A percentile compares a stretch with the other conserved stretches of the same genome.
Evolutionary conservation across 2,329 filamentous ascomycete genomes (phyloP).

Genomic region (Fonsecaea erecta): DNA sequence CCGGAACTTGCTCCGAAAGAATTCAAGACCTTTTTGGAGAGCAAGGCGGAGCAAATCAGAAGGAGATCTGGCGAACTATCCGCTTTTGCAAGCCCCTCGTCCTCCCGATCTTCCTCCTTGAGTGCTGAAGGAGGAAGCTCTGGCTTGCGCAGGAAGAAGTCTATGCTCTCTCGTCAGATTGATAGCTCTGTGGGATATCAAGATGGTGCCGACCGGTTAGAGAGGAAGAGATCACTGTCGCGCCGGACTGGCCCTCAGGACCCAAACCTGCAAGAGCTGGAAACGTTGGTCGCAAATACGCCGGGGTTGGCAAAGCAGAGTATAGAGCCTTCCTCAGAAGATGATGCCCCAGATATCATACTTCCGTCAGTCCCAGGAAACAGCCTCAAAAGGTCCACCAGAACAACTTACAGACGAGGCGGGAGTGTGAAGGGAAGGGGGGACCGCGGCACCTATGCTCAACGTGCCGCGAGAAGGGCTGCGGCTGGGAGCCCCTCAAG

Average conservation of each 20-base stretch:
- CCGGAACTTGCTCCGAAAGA: slow-evolving; percentile 93
- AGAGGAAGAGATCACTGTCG: slow-evolving; percentile 70
- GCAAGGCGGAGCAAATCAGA: slow-evolving; percentile 86
- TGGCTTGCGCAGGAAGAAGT: slow-evolving; percentile 82
- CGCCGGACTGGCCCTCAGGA: slow-evolving; percentile 59
- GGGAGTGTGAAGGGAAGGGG: slow-evolving; percentile 68
- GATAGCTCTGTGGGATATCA: slow-evolving; percentile 75
- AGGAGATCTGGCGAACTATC: slow-evolving; percentile 76
- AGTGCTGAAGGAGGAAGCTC: slow-evolving; percentile 45
- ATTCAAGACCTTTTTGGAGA: slow-evolving; percentile 95
- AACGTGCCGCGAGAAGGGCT: slow-evolving; percentile 64
- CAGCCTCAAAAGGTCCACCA: slow-evolving; percentile 84
- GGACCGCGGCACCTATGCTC: slow-evolving; percentile 74
- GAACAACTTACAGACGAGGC: slow-evolving; percentile 87
- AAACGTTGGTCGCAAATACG: slow-evolving; percentile 79
- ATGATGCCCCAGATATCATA: slow-evolving; percentile 70
- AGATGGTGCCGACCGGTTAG: slow-evolving; percentile 81
- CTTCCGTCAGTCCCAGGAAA: slow-evolving; percentile 75
- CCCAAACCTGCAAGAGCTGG: slow-evolving; percentile 71
- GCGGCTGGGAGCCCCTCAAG: slow-evolving; percentile 40
- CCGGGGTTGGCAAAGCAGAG: slow-evolving; percentile 59
- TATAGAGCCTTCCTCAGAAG: slow-evolving; percentile 54
- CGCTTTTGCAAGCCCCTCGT: slow-evolving; percentile 56
- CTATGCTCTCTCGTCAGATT: slow-evolving; percentile 91
- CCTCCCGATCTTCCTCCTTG: slow-evolving; percentile 34